Evolutionary conservation across 306 rosid genomes (phyloP), one percentile per base, ranked within the genome.

Genomic region (Prunus campanulata): DNA sequence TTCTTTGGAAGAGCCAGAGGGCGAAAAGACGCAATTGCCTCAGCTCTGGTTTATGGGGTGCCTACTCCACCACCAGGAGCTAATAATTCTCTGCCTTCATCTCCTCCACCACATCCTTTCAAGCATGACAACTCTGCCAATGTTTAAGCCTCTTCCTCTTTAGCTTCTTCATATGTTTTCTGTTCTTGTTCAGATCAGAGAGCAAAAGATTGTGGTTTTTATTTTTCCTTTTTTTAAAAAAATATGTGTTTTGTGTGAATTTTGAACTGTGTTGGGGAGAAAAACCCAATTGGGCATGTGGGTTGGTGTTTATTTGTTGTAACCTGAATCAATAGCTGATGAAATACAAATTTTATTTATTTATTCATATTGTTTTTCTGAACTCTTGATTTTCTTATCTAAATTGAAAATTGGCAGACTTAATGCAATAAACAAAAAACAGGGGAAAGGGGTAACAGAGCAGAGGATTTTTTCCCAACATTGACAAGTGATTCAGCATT

Each of bases 61-160:
- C 97, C 97, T 3, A 47, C 84, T 66, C 97, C 97, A 1, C 98
- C 98, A 0, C 95, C 91, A 0, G 90, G 91, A 0, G 85, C 82
- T 49, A 8, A 46, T 18, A 10, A 73, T 46, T 3, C 80, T 12
- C 47, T 44, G 24, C 73, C 89, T 47, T 70, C 87, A 3, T 76
- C 91, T 47, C 76, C 90, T 62, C 68, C 77, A 12, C 71, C 81
- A 2, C 68, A 73, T 61, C 82, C 67, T 3, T 74, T 74, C 87
- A 91, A 94, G 74, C 86, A 89, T 20, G 74, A 81, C 76, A 76
- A 80, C 52, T 27, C 85, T 47, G 35, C 84, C 76, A 76, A 84
- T 19, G 91, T 94, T 54, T 94, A 78, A 80, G 13, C 13, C 29
- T 8, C 70, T 63, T 49, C 24, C 16, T 39, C 55, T 22, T 15